Percentiles rank a stretch among this genome's conserved stretches.
These are phyloP conservation scores for Rhizopus microsporus DNA, from an alignment of 371 early-diverging fungal genomes.

Conservation along the genomic window DNA sequence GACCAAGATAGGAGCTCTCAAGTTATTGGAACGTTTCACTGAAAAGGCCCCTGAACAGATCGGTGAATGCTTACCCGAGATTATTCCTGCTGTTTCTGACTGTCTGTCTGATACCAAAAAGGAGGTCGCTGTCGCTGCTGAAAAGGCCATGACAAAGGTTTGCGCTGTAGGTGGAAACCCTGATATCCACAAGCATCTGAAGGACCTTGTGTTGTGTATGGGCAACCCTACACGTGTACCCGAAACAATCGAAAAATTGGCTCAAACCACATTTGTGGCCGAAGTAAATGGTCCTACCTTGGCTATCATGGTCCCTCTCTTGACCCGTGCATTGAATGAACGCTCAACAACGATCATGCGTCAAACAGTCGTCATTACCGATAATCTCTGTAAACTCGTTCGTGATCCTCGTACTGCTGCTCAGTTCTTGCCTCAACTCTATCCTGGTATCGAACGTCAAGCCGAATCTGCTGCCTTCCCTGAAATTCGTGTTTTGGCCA, in stretches of 20 bases:
- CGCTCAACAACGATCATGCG: slow-evolving; percentile 57
- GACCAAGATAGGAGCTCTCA: slow-evolving; percentile 69
- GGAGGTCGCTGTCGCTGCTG: slow-evolving; percentile 56
- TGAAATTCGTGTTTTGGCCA: slow-evolving; percentile 62
- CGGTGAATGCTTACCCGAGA: slow-evolving; percentile 64
- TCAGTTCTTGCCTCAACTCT: slow-evolving; percentile 67
- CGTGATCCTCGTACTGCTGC: slow-evolving; percentile 64
- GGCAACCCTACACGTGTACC: slow-evolving; percentile 72
- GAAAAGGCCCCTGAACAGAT: slow-evolving; percentile 65
- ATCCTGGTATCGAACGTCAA: slow-evolving; percentile 66
- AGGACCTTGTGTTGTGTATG: slow-evolving; percentile 73
- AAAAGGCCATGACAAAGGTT: slow-evolving; percentile 64
- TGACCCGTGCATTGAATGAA: slow-evolving; percentile 65
- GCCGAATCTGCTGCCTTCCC: slow-evolving; percentile 62
- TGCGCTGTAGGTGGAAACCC: slow-evolving; percentile 78
- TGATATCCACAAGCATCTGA: slow-evolving; percentile 71
- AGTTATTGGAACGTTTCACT: slow-evolving; percentile 57
- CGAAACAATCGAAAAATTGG: slow-evolving; percentile 69
- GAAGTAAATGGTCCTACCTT: slow-evolving; percentile 79
- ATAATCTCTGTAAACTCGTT: slow-evolving; percentile 66
- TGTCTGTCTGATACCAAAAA: slow-evolving; percentile 74
- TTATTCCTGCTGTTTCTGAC: slow-evolving; percentile 73
- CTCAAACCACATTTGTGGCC: slow-evolving; percentile 79
- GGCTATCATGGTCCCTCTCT: slow-evolving; percentile 75
- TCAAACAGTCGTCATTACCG: slow-evolving; percentile 62